Evolutionary conservation across 139 green algal genomes (phyloP).

Genomic region (Spirogloea muscicola): DNA sequence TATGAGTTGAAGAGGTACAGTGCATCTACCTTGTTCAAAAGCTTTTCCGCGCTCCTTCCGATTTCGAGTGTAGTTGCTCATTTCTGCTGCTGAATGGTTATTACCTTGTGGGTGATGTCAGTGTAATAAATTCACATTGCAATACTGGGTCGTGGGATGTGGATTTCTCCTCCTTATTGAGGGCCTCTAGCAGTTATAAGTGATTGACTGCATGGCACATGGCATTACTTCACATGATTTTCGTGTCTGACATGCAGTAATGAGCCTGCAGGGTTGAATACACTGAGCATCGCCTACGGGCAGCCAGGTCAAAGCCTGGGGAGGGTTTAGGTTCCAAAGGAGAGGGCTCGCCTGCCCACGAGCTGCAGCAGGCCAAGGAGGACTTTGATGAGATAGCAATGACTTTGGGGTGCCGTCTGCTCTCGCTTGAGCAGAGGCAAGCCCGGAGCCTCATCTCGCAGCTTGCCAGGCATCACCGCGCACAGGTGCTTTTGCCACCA

Average conservation of each 20-base stretch:
- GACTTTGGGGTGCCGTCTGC: slow-evolving; percentile 38
- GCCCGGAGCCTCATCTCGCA: slow-evolving; percentile 28
- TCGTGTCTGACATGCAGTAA: background rate
- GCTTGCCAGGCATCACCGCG: slow-evolving; percentile 10
- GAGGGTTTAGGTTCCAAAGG: background rate
- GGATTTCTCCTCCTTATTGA: too few species aligned
- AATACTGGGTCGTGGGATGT: too few species aligned
- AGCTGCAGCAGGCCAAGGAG: slow-evolving; percentile 21
- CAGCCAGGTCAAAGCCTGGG: slow-evolving; percentile 3
- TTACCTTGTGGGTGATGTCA: too few species aligned
- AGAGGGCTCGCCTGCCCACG: too few species aligned
- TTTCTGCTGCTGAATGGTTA: too few species aligned
- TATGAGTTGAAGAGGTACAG: too few species aligned
- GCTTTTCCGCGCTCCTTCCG: too few species aligned
- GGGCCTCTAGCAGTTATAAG: too few species aligned
- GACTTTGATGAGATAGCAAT: slow-evolving; percentile 44
- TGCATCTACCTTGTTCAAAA: too few species aligned
- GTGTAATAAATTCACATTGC: too few species aligned
- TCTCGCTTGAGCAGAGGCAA: slow-evolving; percentile 14
- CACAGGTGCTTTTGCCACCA: too few species aligned
- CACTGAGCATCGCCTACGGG: slow-evolving; percentile 1
- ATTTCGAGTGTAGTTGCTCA: too few species aligned
- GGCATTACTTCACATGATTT: background rate
- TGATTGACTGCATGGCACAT: background rate
- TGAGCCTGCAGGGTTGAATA: background rate